phyloP scores from a whole-genome alignment of 1,284 basidiomycete species.

The Exobasidium rhododendri region DNA sequence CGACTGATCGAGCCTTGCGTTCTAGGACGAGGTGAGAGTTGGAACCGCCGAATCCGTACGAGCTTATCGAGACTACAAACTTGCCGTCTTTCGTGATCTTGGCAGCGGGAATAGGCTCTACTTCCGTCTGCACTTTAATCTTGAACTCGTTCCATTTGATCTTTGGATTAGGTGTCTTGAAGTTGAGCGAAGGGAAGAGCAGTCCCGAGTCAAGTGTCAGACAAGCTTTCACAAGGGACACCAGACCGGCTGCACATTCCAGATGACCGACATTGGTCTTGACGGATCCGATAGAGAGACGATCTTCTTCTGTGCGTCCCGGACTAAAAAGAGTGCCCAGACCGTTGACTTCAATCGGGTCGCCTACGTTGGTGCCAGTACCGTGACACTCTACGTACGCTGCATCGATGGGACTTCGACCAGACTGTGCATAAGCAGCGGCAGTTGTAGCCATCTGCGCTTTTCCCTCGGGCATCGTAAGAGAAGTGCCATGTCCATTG shows the following conservation, averaged over 20 bases:
- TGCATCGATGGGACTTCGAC: slow-evolving; percentile 15
- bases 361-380: slow-evolving; percentile 29
- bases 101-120: too few species aligned
- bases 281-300: slow-evolving; percentile 24
- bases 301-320: slow-evolving; percentile 15
- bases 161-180: slow-evolving; percentile 16
- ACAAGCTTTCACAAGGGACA: slow-evolving; percentile 23
- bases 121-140: slow-evolving; percentile 15
- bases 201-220: slow-evolving; percentile 19
- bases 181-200: slow-evolving; percentile 21
- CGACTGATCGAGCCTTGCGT: slow-evolving; percentile 14
- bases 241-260: slow-evolving; percentile 24
- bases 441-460: slow-evolving; percentile 14
- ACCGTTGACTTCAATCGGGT: slow-evolving; percentile 25
- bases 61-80: slow-evolving; percentile 21
- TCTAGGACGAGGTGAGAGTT: slow-evolving; percentile 26
- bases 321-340: slow-evolving; percentile 21
- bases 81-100: slow-evolving; percentile 14
- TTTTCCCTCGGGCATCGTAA: slow-evolving; percentile 21
- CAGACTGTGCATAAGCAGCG: slow-evolving; percentile 17
- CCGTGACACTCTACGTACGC: slow-evolving; percentile 25
- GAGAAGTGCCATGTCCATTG: slow-evolving; percentile 23
- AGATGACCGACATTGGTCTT: slow-evolving; percentile 30
- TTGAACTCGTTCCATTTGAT: slow-evolving; percentile 25
- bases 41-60: slow-evolving; percentile 30